Evolutionary conservation across 805 yeast genomes (phyloP), one percentile per base, ranked within the genome.

Genomic region (Yamadazyma tumulicola): DNA sequence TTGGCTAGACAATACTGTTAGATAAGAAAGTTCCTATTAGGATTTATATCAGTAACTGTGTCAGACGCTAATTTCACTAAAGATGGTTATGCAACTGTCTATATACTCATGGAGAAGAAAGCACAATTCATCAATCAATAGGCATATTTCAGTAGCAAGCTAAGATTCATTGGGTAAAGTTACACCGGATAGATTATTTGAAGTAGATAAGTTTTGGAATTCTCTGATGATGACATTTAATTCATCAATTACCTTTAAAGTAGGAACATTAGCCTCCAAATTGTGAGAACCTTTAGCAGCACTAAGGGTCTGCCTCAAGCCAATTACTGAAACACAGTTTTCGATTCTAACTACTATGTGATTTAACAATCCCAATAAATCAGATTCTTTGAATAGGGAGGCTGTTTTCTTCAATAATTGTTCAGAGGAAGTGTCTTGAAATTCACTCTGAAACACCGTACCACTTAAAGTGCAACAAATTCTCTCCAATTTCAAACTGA

Each of bases 281-380:
- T 34, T 28, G 8, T 42, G 33, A 5, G 44, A 43, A 0, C 66
- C 65, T 6, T 43, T 37, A 3, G 41, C 25, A 1, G 25, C 8
- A 30, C 53, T 51, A 41, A 61, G 13, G 27, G 57, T 55, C 37
- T 65, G 70, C 29, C 72, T 48, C 35, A 66, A 34, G 32, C 50
- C 53, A 13, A 67, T 41, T 2, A 53, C 43, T 7, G 61, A 54
- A 11, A 75, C 74, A 39, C 75, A 66, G 34, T 76, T 71, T 51
- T 85, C 95, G 25, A 85, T 64, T 53, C 94, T 69, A 0, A 88
- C 75, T 10, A 82, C 74, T 18, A 81, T 59, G 44, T 79, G 83
- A 38, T 81, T 86, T 41, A 84, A 61, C 28, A 81, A 65, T 4
- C 71, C 63, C 26, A 78, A 55, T 25, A 79, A 51, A 26, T 81